Percentiles rank a stretch among this genome's conserved stretches.
phyloP scores from a whole-genome alignment of 805 yeast genomes.

The Candida ascalaphidarum region DNA sequence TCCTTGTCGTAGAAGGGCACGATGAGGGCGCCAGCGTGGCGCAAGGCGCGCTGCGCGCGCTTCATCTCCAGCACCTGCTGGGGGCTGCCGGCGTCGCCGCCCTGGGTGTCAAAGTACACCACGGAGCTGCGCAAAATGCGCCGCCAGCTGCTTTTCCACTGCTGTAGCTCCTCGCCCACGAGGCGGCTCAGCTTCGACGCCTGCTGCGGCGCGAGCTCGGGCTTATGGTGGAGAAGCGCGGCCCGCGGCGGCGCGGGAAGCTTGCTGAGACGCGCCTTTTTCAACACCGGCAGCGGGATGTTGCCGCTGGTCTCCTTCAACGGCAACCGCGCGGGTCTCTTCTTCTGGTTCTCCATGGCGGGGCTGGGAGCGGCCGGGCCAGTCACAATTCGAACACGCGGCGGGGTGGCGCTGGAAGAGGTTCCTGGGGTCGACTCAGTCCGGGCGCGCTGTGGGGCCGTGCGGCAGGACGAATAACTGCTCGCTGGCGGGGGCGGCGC shows the following conservation, averaged over 20 bases:
- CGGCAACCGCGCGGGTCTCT: constrained; percentile 16
- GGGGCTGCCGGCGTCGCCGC: constrained; percentile 28
- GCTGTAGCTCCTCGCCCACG: constrained; percentile 38
- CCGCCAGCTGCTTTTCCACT: constrained; percentile 63
- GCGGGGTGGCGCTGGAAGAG: too few species aligned
- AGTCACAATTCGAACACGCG: too few species aligned
- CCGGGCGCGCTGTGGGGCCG: too few species aligned
- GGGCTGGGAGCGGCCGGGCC: too few species aligned
- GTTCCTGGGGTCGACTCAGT: too few species aligned
- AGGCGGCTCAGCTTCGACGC: constrained; percentile 15
- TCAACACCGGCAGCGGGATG: constrained; percentile 27
- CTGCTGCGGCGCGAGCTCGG: neutral
- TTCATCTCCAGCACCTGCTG: constrained; percentile 29
- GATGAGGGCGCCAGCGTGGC: constrained; percentile 40
- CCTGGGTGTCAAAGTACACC: constrained; percentile 53
- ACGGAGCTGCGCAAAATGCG: constrained; percentile 49
- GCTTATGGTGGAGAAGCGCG: constrained; percentile 1
- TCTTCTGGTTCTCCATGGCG: too few species aligned
- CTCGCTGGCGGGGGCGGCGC: too few species aligned
- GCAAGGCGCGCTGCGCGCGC: constrained; percentile 35
- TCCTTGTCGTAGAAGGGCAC: constrained; percentile 43
- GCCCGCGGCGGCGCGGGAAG: neutral
- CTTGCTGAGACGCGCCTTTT: constrained; percentile 15
- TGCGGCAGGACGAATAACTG: too few species aligned
- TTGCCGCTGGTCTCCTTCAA: constrained; percentile 33